Evolutionary conservation across 2,329 filamentous ascomycete genomes (phyloP), one percentile per base, ranked within the genome.

Genomic region (Epichloe baconii): DNA sequence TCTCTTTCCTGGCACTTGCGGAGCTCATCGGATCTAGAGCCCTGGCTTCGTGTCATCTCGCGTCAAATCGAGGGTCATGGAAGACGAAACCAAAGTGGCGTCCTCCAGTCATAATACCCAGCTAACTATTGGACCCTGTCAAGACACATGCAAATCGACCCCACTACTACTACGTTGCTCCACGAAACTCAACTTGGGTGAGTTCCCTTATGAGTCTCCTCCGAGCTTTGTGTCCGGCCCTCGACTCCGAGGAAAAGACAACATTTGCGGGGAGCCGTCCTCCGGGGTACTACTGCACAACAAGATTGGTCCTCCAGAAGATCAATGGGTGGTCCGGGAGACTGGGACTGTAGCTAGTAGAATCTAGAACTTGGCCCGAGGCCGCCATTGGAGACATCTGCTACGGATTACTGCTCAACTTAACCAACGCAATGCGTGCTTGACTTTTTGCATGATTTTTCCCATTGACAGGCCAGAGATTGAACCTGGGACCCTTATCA

Each of bases 191-290:
- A 14, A 40, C 50, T 35, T 47, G 5, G 11, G 44, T 47, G 31
- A 17, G 35, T 47, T 37, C 8, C 44, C 14, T 31, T 38, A 14
- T 38, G 15, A 23, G 23, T 37, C 6, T 2, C 19, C 19, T 21
- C 19, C 19, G 3, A 21, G 19, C 19, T 21, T 21, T 21, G 19
- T 21, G 8, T 31, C 26, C 26, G 26, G 26, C 26, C 26, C 7
- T 31, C 8, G 26, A 31, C 26, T 8, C 26, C 26, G 26, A 31
- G 26, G 26, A 8, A 26, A 48, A 19, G 19, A 34, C 17, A 7
- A 11, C 37, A 43, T 46, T 52, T 52, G 50, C 50, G 50, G 50
- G 50, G 50, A 43, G 42, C 50, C 50, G 50, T 26, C 48, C n/a
- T 52, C 50, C 48, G 50, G 46, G 50, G 50, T 45, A 49, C 41